Percentiles rank a stretch among this genome's conserved stretches.
phyloP scores from a whole-genome alignment of 2,329 filamentous ascomycete species.

The Calonectria leucothoes region DNA sequence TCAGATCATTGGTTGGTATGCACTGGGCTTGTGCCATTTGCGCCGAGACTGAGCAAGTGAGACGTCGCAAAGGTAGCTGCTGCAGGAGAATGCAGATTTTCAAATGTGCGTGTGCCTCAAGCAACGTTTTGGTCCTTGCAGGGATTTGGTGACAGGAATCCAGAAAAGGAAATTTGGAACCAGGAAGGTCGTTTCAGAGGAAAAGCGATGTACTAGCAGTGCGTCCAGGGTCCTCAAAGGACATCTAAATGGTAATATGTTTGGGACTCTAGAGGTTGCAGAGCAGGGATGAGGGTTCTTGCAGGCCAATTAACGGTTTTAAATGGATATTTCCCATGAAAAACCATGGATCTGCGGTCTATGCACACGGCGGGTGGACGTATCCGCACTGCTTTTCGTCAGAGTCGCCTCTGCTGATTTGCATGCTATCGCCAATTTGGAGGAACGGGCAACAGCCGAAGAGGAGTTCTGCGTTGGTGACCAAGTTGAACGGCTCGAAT shows the following conservation, averaged over 20 bases:
- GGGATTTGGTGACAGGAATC: neutral
- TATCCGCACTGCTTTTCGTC: neutral
- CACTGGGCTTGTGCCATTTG: neutral
- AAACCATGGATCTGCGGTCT: slow-evolving; percentile 21
- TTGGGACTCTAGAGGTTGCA: neutral
- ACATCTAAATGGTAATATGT: neutral
- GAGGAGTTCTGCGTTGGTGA: neutral
- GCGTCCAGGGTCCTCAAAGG: neutral
- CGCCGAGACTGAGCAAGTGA: neutral
- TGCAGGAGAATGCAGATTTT: neutral
- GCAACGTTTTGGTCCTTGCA: neutral
- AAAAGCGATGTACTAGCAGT: neutral
- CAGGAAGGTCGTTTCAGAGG: neutral
- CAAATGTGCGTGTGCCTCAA: neutral
- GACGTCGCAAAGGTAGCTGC: neutral
- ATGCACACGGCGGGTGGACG: slow-evolving; percentile 15
- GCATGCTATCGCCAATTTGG: neutral
- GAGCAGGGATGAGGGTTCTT: slow-evolving; percentile 3
- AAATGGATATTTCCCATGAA: neutral
- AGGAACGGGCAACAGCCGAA: neutral
- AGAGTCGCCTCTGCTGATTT: neutral
- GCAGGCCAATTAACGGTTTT: neutral
- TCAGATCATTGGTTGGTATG: neutral
- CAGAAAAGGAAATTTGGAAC: neutral
- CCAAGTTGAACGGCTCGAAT: neutral